Base-by-base conservation (phyloP, 2,329 filamentous ascomycete species). In the Colletotrichum sp. region DNA sequence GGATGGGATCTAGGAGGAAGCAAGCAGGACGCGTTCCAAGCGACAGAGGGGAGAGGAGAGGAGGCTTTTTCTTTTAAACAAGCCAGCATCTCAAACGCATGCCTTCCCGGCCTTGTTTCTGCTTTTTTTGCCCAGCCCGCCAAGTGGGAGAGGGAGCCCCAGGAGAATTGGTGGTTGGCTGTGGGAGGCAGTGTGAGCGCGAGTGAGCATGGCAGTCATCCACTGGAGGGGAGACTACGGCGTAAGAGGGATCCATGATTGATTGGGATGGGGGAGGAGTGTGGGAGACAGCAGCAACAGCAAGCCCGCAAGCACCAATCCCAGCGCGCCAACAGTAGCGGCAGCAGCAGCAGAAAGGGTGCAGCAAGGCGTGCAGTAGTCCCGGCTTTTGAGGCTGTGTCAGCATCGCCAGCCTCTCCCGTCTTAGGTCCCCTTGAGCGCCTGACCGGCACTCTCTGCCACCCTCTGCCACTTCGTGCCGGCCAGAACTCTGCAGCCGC, bases 341-440 rank as follows among this genome's bases (percentile, higher is more conserved):
- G 44, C 44, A 52, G 44, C 44, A 21, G n/a, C n/a, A 52, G n/a
- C n/a, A 52, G n/a, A 52, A 52, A 66, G 55, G 57, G 63, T 59
- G 60, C 69, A 75, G 71, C 68, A 71, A 66, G 70, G 66, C 72
- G 44, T 74, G 74, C 74, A 74, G 64, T 74, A 69, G 74, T 74
- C 64, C 74, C 71, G 74, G 74, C 59, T 74, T 52, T 74, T 77
- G 75, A 59, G 75, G 75, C 75, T 71, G 72, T 77, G 75, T 77
- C 72, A 78, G 72, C 72, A 74, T 65, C 77, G 78, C 77, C 79
- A 80, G 68, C 73, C 69, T 67, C 62, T 28, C 64, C 62, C 32
- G 24, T 57, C 12, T n/a, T 34, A 69, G 30, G 49, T 34, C 44
- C 30, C 34, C 62, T 49, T 21, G n/a, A 26, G 24, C 30, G 21